A percentile compares a stretch with the other conserved stretches of the same genome.
phyloP scores from a whole-genome alignment of 768 basidiomycete genomes.

The Hysterangium stoloniferum region DNA sequence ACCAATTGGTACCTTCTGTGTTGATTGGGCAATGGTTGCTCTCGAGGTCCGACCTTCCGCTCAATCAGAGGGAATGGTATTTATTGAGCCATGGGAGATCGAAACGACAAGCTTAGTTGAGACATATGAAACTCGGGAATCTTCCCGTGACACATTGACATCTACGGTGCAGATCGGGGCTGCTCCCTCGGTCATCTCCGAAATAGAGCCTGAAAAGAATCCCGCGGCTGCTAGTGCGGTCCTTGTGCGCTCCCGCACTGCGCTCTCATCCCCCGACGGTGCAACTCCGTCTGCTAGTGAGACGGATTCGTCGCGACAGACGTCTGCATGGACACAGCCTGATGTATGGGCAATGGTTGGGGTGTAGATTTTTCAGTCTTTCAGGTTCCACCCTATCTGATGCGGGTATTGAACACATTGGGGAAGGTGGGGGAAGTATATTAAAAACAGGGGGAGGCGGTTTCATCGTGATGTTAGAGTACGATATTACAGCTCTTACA shows the following conservation, averaged over 20 bases:
- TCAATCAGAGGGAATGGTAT: conserved; percentile 31
- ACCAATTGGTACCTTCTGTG: conserved; percentile 75
- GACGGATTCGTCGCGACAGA: conserved; percentile 26
- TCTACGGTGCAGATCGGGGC: conserved; percentile 22
- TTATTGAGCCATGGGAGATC: conserved; percentile 91
- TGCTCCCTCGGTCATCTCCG: conserved; percentile 16
- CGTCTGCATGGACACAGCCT: conserved; percentile 42
- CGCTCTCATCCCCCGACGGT: conserved; percentile 18
- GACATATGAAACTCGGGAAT: conserved; percentile 48
- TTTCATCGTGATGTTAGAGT: conserved; percentile 79
- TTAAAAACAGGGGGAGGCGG: conserved; percentile 37
- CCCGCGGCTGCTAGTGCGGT: conserved; percentile 74
- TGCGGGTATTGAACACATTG: conserved; percentile 28
- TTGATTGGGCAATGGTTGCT: conserved; percentile 90
- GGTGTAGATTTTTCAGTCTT: conserved; percentile 76
- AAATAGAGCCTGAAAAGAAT: conserved; percentile 49
- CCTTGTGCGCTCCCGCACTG: conserved; percentile 57
- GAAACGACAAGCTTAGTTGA: conserved; percentile 77
- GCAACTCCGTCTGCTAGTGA: conserved; percentile 27
- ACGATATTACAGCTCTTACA: too few species aligned
- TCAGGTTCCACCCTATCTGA: conserved; percentile 42
- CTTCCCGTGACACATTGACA: conserved; percentile 16
- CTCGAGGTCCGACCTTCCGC: conserved; percentile 34
- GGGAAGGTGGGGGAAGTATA: conserved; percentile 23
- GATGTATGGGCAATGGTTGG: conserved; percentile 65